Evolutionary conservation across 2,329 filamentous ascomycete genomes (phyloP).

Genomic region (Lasiodiplodia gonubiensis): DNA sequence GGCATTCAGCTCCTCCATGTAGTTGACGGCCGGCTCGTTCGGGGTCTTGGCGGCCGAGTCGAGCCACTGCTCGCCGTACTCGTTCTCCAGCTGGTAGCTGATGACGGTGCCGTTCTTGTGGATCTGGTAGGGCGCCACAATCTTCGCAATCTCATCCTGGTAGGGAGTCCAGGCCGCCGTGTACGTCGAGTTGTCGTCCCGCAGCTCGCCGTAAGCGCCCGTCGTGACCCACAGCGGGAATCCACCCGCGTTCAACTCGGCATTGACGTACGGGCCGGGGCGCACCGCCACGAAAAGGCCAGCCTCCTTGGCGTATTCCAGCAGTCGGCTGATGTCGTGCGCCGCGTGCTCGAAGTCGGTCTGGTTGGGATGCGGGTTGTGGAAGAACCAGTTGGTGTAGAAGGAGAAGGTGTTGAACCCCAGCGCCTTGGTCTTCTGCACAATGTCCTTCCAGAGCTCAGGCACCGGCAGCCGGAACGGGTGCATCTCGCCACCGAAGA

Average conservation of each 20-base stretch:
- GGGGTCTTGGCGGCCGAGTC: conserved; percentile 47
- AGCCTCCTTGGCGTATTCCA: conserved; percentile 59
- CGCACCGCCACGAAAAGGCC: conserved; percentile 62
- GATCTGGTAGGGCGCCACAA: conserved; percentile 60
- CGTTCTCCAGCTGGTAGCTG: conserved; percentile 65
- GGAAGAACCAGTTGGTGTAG: conserved; percentile 57
- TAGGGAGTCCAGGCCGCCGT: conserved; percentile 62
- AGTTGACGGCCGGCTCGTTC: conserved; percentile 57
- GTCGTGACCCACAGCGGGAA: conserved; percentile 69
- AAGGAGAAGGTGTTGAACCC: conserved; percentile 57
- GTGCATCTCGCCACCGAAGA: conserved; percentile 62
- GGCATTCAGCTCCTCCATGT: conserved; percentile 64
- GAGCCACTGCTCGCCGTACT: conserved; percentile 53
- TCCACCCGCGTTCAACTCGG: conserved; percentile 66
- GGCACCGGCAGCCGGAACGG: conserved; percentile 60
- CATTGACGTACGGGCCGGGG: conserved; percentile 68
- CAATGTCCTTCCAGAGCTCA: conserved; percentile 56
- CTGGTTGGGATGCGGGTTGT: conserved; percentile 52
- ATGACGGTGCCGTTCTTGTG: conserved; percentile 63
- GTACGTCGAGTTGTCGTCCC: conserved; percentile 60
- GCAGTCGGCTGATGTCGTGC: conserved; percentile 59
- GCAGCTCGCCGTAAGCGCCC: conserved; percentile 61
- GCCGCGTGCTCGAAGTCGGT: conserved; percentile 61
- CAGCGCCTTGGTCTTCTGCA: conserved; percentile 59
- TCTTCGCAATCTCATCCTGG: conserved; percentile 57